phyloP scores from a whole-genome alignment of 495 filamentous ascomycete genomes.

The Lineolata rhizophorae region DNA sequence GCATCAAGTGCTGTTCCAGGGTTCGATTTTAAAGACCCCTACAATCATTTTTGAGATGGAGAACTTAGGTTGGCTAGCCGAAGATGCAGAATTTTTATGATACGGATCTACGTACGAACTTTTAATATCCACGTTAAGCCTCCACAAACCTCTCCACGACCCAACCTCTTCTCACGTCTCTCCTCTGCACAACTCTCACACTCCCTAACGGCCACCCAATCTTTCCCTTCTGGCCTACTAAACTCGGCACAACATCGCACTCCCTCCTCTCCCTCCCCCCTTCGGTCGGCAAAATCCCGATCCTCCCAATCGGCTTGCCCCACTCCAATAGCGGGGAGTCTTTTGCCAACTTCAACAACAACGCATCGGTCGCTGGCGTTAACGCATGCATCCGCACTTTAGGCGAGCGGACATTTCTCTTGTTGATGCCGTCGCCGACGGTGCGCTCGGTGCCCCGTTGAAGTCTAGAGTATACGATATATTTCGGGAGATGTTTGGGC shows the following conservation, averaged over 20 bases:
- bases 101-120: no score
- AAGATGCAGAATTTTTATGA: no score
- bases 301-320: conserved; percentile 75
- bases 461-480: conserved; percentile 70
- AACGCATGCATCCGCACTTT: conserved; percentile 81
- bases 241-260: conserved; percentile 60
- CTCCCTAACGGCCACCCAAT: conserved; percentile 71
- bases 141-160: conserved; percentile 37
- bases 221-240: conserved; percentile 38
- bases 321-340: conserved; percentile 70
- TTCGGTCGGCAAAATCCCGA: conserved; percentile 29
- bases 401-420: no score
- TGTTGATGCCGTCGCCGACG: conserved; percentile 17
- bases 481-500: conserved; percentile 57
- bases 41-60: no score
- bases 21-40: no score
- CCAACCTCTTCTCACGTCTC: conserved; percentile 52
- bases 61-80: no score
- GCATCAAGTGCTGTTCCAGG: no score
- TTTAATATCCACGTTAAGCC: no score
- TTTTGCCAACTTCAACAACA: conserved; percentile 61
- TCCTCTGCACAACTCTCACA: conserved; percentile 61
- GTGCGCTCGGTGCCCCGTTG: conserved; percentile 38
- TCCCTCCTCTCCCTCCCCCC: conserved; percentile 35
- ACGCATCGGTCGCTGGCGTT: conserved; percentile 47